Base-by-base conservation (phyloP, 805 yeast genomes). In the Metschnikowia bowlesiae region DNA sequence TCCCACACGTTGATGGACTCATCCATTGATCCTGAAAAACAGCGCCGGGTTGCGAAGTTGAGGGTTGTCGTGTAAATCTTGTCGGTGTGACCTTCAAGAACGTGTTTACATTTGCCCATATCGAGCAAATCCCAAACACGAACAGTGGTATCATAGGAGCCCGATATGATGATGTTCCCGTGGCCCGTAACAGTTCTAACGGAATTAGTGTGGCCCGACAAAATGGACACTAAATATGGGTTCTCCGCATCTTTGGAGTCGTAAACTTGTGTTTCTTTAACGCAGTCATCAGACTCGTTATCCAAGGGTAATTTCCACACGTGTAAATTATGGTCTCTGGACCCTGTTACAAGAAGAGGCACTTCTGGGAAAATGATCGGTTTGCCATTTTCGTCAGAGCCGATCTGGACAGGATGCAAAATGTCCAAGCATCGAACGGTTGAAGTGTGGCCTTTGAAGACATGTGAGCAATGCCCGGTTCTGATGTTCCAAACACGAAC, bases 21-120 rank as follows among this genome's bases (percentile, higher is more conserved):
- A 65, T 94, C 99, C 84, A 89, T 84, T 4, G 96, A 85, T 0
- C 97, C 97, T 1, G 97, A 86, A 46, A 87, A 85, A 61, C 97
- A 91, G 42, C 94, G 74, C 59, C 84, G 81, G 50, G 92, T 76
- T 52, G 81, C 76, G 55, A 80, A 79, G 63, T 92, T 96, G 59
- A 89, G 75, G 1, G 89, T 86, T 1, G 95, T 89, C n/a, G 92
- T 81, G 69, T 94, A 94, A 6, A 94, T 94, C 55, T 87, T 80
- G 58, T 90, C 94, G 8, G 83, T 80, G 67, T 94, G 99, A 2
- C 97, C 98, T 1, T 81, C 71, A 18, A 92, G 75, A 9, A 85
- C 82, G 67, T 82, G 84, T 46, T 80, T 79, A 64, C 96, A 89
- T 48, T 76, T 77, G 44, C 87, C 88, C 6, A 85, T 82, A 32